Conservation (phyloP, 73 alveolate species). For the Paraurostyla sp. region DNA sequence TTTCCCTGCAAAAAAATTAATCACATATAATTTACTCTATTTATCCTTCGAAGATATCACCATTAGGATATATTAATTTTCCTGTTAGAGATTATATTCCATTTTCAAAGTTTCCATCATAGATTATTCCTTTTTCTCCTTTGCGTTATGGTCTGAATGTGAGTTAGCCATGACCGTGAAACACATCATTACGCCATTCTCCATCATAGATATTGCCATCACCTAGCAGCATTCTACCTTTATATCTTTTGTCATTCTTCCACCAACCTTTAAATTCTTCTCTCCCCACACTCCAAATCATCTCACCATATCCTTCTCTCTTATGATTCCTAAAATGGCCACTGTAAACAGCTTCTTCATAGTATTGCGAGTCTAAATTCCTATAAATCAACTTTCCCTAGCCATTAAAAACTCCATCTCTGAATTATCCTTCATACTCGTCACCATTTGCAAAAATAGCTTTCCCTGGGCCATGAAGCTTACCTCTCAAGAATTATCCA, state of each 20-base stretch:
- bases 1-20: constrained; percentile 16
- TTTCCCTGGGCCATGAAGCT: constrained; percentile 83
- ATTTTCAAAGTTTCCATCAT: constrained; percentile 65
- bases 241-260: constrained; percentile 51
- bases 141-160: not conserved
- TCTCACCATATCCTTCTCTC: constrained; percentile 79
- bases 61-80: constrained; percentile 40
- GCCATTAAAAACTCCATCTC: constrained; percentile 70
- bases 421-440: constrained; percentile 80
- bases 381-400: constrained; percentile 58
- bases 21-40: not conserved
- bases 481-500: constrained; percentile 79
- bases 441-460: constrained; percentile 80
- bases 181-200: constrained; percentile 45
- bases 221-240: constrained; percentile 47
- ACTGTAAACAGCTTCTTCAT: constrained; percentile 67
- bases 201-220: constrained; percentile 75
- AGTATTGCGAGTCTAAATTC: not conserved
- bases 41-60: constrained; percentile 48
- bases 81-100: constrained; percentile 31
- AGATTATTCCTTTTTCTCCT: constrained; percentile 27
- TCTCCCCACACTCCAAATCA: constrained; percentile 71
- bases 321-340: constrained; percentile 72
- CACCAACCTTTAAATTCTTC: constrained; percentile 69
- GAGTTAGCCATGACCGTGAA: constrained; percentile 67